Base-by-base conservation (phyloP, 371 early-diverging fungal genomes). In the Mucor velutinosus region DNA sequence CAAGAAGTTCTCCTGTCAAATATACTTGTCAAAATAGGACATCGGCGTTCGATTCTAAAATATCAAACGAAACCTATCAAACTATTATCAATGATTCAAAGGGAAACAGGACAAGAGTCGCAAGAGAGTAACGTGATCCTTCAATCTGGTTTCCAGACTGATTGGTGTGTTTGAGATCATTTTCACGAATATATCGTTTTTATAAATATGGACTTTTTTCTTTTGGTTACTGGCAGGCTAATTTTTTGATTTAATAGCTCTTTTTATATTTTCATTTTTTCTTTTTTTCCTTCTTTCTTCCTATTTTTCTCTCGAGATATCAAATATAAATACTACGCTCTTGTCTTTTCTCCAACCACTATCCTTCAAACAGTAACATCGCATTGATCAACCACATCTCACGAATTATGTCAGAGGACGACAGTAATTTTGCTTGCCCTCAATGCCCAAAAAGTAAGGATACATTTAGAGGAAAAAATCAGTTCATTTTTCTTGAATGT, bases 391-490 rank as follows among this genome's bases (percentile, higher is more conserved):
- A 51, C 23, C 23, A 25, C 21, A 51, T 45, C 12, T 25, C 27
- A 25, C 10, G 23, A 53, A 53, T 25, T 53, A 56, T 56, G 56
- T 30, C 56, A 56, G 56, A 56, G 32, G 56, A 56, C 17, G 56
- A 56, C 32, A 32, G 56, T 32, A n/a, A 17, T 19, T 57, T n/a
- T 33, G 17, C 64, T 15, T 69, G 70, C 14, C 29, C 67, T 45
- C 72, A 71, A 60, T 71, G 72, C 37, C 61, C 72, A 33, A 71
- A 71, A 66, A 60, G 72, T 71, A 60, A 67, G 63, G 43, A 21
- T 8, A 25, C 21, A 51, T 8, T 23, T 23, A 51, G 21, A 14
- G 51, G 51, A 45, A 33, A 49, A 49, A 62, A 33, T 62, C 29
- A 51, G 29, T 37, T 45, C 43, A 59, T 43, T 33, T 51, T 29